A percentile compares a stretch with the other conserved stretches of the same genome.
phyloP scores from a whole-genome alignment of 129 eudicot species.

The Lonicera japonica region DNA sequence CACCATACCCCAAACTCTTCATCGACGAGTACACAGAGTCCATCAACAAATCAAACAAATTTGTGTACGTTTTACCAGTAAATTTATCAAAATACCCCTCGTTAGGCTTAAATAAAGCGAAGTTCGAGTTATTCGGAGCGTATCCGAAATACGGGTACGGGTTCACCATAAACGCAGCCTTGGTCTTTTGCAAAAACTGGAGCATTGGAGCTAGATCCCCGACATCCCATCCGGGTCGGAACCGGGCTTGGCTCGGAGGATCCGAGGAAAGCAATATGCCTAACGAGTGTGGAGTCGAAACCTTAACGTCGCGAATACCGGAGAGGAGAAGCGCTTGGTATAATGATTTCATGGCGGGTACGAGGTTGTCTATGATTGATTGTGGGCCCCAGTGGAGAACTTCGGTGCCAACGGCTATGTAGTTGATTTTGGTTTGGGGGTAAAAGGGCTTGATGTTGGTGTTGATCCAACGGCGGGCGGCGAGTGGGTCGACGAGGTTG shows the following conservation, averaged over 20 bases:
- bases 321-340: slow-evolving; percentile 39
- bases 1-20: slow-evolving; percentile 60
- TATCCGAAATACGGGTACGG: slow-evolving; percentile 86
- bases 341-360: slow-evolving; percentile 65
- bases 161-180: slow-evolving; percentile 84
- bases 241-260: slow-evolving; percentile 76
- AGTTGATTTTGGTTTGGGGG: slow-evolving; percentile 55
- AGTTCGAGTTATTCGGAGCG: slow-evolving; percentile 30
- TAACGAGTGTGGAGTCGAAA: slow-evolving; percentile 69
- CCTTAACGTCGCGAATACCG: slow-evolving; percentile 47
- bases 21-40: slow-evolving; percentile 67
- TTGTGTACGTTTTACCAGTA: slow-evolving; percentile 49
- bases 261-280: slow-evolving; percentile 49
- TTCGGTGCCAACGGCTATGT: slow-evolving; percentile 77
- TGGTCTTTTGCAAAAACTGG: slow-evolving; percentile 49
- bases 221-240: slow-evolving; percentile 92
- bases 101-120: slow-evolving; percentile 43
- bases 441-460: slow-evolving; percentile 56
- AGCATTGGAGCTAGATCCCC: slow-evolving; percentile 71
- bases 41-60: slow-evolving; percentile 68
- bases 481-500: slow-evolving; percentile 25
- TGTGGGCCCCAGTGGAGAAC: slow-evolving; percentile 97
- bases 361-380: slow-evolving; percentile 57
- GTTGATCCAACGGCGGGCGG: slow-evolving; percentile 64
- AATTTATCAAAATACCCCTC: slow-evolving; percentile 45